Percentiles rank a stretch among this genome's conserved stretches.
phyloP scores from a whole-genome alignment of 768 basidiomycete species.

The Russula earlei region DNA sequence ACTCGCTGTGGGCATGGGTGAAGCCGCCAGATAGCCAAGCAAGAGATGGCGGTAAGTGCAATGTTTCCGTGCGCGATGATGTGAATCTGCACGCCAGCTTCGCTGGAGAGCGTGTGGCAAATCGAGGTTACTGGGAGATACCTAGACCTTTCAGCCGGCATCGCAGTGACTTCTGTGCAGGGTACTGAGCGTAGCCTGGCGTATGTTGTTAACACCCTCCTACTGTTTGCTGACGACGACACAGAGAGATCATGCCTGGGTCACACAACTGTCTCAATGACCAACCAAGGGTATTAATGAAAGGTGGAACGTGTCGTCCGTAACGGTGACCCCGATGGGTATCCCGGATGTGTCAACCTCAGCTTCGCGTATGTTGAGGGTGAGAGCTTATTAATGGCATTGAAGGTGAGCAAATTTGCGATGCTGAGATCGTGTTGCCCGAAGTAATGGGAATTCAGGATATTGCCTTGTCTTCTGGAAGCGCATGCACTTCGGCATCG shows the following conservation, averaged over 20 bases:
- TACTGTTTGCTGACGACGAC: slow-evolving; percentile 23
- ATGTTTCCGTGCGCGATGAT: slow-evolving; percentile 24
- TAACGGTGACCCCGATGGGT: slow-evolving; percentile 87
- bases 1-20: slow-evolving; percentile 86
- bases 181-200: slow-evolving; percentile 62
- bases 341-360: slow-evolving; percentile 92
- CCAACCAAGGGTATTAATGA: slow-evolving; percentile 74
- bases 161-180: slow-evolving; percentile 71
- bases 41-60: slow-evolving; percentile 83
- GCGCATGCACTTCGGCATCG: slow-evolving; percentile 97
- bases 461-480: slow-evolving; percentile 94
- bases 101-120: slow-evolving; percentile 25
- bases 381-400: slow-evolving; percentile 92
- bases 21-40: slow-evolving; percentile 88
- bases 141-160: slow-evolving; percentile 39
- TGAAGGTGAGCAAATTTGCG: slow-evolving; percentile 56
- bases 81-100: slow-evolving; percentile 27
- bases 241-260: slow-evolving; percentile 71
- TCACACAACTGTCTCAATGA: slow-evolving; percentile 67
- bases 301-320: slow-evolving; percentile 85
- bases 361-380: slow-evolving; percentile 97
- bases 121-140: slow-evolving; percentile 37
- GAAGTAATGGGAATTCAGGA: slow-evolving; percentile 44
- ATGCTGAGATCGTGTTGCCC: background rate
- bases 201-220: slow-evolving; percentile 5